Conservation (phyloP, 306 rosid genomes). For the Prunus padus region DNA sequence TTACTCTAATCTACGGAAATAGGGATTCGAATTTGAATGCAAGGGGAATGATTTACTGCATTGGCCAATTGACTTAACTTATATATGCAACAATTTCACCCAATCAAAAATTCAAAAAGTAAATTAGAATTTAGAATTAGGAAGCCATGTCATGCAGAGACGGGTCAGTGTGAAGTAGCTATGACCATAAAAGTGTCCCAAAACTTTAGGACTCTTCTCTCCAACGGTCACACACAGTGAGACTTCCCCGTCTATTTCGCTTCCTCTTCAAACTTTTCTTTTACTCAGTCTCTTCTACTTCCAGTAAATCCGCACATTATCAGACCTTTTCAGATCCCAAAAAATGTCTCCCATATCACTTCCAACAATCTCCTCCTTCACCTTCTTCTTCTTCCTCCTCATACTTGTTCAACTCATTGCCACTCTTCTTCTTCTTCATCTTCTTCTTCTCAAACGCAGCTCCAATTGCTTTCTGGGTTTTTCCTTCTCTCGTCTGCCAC, state of each 20-base stretch:
- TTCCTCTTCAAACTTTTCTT: slow-evolving; percentile 14
- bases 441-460: background rate
- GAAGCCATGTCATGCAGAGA: background rate
- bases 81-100: background rate
- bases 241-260: slow-evolving; percentile 8
- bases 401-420: background rate
- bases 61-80: too few species aligned
- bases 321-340: slow-evolving; percentile 23
- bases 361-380: background rate
- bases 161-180: slow-evolving; percentile 7
- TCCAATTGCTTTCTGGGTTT: slow-evolving; percentile 4
- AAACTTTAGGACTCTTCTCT: background rate
- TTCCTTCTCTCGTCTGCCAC: background rate
- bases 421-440: background rate
- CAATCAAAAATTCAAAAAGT: background rate
- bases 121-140: background rate
- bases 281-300: slow-evolving; percentile 20
- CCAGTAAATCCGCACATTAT: slow-evolving; percentile 19
- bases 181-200: background rate
- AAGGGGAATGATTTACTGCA: too few species aligned
- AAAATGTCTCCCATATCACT: slow-evolving; percentile 1
- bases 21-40: too few species aligned
- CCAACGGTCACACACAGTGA: background rate
- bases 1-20: too few species aligned
- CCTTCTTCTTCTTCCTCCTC: background rate